These are phyloP conservation scores for Dianthus caryophyllus DNA, from an alignment of 148 eudicot genomes.

Conservation along the genomic window DNA sequence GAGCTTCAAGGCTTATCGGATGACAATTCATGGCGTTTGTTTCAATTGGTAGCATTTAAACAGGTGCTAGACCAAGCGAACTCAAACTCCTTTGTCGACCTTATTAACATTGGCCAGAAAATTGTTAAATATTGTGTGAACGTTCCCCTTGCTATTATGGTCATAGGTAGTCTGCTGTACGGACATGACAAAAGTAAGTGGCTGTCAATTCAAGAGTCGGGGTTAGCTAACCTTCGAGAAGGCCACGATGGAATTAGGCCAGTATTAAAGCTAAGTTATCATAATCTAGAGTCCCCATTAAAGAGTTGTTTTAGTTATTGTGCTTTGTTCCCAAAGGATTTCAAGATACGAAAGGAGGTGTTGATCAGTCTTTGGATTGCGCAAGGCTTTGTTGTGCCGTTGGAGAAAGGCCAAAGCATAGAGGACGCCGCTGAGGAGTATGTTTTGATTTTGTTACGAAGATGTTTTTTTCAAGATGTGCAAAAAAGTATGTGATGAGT, in stretches of 20 bases:
- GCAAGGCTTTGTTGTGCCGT: neutral
- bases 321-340: neutral
- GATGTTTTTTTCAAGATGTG: constrained; percentile 1
- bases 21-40: constrained; percentile 8
- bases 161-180: constrained; percentile 2
- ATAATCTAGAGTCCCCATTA: constrained; percentile 2
- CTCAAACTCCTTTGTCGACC: neutral
- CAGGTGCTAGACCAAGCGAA: neutral
- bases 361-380: constrained; percentile 12
- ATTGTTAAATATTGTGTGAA: constrained; percentile 3
- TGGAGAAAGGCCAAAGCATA: constrained; percentile 4
- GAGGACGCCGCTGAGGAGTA: too few relatives aligned
- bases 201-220: neutral
- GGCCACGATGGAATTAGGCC: neutral
- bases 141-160: constrained; percentile 13
- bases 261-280: constrained; percentile 9
- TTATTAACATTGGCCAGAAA: neutral
- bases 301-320: constrained; percentile 12
- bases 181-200: constrained; percentile 7
- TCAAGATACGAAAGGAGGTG: neutral
- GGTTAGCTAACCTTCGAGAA: constrained; percentile 9
- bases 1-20: constrained; percentile 1
- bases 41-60: constrained; percentile 3
- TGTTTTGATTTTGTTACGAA: too few relatives aligned
- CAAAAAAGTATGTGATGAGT: neutral